A percentile compares a stretch with the other conserved stretches of the same genome.
Conservation (phyloP, 352 stramenopile genomes). For the Phytophthora sp. region DNA sequence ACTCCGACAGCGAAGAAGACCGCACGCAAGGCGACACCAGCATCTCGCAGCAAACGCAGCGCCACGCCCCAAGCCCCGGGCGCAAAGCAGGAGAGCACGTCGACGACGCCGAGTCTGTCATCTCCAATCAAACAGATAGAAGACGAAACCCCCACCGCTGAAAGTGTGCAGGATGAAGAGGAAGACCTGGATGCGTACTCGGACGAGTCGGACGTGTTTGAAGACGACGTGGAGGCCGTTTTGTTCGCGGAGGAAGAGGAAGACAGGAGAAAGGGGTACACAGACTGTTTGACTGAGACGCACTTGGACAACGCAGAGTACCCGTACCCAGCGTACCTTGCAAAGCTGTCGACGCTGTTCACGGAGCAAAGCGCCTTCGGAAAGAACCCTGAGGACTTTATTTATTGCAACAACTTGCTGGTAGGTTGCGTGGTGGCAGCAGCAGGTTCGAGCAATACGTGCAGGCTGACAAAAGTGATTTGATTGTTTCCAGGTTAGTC, state of each 20-base stretch:
- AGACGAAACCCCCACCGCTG: slow-evolving; percentile 36
- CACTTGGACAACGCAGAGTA: slow-evolving; percentile 54
- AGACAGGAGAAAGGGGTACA: slow-evolving; percentile 46
- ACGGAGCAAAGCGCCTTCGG: slow-evolving; percentile 68
- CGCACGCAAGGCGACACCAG: slow-evolving; percentile 1
- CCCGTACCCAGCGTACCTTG: slow-evolving; percentile 62
- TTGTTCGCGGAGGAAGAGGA: slow-evolving; percentile 63
- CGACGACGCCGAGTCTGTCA: slow-evolving; percentile 1
- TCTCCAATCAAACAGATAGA: slow-evolving; percentile 23
- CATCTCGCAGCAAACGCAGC: neutral
- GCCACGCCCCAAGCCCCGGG: neutral
- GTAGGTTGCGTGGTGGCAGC: slow-evolving; percentile 31
- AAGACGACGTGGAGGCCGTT: slow-evolving; percentile 74
- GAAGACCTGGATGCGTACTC: slow-evolving; percentile 56
- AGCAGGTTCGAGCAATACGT: no score
- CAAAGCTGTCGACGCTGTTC: slow-evolving; percentile 61
- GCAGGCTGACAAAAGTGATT: neutral
- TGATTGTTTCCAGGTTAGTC: slow-evolving; percentile 42
- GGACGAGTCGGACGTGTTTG: slow-evolving; percentile 76
- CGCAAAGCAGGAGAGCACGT: slow-evolving; percentile 2
- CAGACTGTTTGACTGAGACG: slow-evolving; percentile 57
- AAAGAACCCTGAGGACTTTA: slow-evolving; percentile 62
- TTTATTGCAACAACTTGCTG: slow-evolving; percentile 84
- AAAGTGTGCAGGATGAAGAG: slow-evolving; percentile 49
- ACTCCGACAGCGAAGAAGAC: slow-evolving; percentile 19